Percentiles rank a stretch among this genome's conserved stretches.
These are phyloP conservation scores for Globisporangium heterothallicum DNA, from an alignment of 352 stramenopile species.

Conservation along the genomic window DNA sequence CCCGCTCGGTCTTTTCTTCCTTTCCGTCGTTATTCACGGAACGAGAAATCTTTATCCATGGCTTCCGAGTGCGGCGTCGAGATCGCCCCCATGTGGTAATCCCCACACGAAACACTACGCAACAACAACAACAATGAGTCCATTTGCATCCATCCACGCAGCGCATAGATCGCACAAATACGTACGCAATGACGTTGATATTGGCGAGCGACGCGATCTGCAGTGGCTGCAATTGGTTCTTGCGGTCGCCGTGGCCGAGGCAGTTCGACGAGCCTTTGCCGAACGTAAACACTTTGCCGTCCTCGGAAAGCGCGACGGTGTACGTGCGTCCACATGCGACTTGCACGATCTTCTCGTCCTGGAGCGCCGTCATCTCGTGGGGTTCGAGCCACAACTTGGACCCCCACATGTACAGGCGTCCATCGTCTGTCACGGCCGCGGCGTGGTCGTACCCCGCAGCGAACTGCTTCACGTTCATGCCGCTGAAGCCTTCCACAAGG, in stretches of 20 bases:
- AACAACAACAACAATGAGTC: background rate
- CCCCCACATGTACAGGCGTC: slow-evolving; percentile 79
- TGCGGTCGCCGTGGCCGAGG: slow-evolving; percentile 84
- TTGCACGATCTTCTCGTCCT: slow-evolving; percentile 63
- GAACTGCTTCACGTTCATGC: slow-evolving; percentile 76
- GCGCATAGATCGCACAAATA: slow-evolving; percentile 2
- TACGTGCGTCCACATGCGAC: slow-evolving; percentile 84
- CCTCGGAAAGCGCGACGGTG: slow-evolving; percentile 68
- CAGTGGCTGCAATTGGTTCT: slow-evolving; percentile 85
- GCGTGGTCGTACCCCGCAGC: slow-evolving; percentile 92
- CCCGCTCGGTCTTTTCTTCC: too few relatives aligned
- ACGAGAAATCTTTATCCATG: slow-evolving; percentile 80
- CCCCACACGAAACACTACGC: slow-evolving; percentile 69
- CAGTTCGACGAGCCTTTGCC: slow-evolving; percentile 85
- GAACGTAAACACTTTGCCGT: slow-evolving; percentile 84
- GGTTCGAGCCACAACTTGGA: slow-evolving; percentile 92
- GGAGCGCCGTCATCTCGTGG: slow-evolving; percentile 79
- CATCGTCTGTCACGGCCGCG: slow-evolving; percentile 71
- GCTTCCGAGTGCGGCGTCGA: slow-evolving; percentile 57
- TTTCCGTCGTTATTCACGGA: slow-evolving; percentile 67
- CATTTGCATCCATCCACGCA: background rate
- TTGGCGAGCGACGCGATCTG: slow-evolving; percentile 59
- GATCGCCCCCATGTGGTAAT: slow-evolving; percentile 86
- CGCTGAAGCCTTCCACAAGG: slow-evolving; percentile 69
- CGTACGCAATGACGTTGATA: slow-evolving; percentile 62